Percentiles rank a stretch among this genome's conserved stretches.
Evolutionary conservation across 2,329 filamentous ascomycete genomes (phyloP).

Genomic region (Ilyonectria sp.): DNA sequence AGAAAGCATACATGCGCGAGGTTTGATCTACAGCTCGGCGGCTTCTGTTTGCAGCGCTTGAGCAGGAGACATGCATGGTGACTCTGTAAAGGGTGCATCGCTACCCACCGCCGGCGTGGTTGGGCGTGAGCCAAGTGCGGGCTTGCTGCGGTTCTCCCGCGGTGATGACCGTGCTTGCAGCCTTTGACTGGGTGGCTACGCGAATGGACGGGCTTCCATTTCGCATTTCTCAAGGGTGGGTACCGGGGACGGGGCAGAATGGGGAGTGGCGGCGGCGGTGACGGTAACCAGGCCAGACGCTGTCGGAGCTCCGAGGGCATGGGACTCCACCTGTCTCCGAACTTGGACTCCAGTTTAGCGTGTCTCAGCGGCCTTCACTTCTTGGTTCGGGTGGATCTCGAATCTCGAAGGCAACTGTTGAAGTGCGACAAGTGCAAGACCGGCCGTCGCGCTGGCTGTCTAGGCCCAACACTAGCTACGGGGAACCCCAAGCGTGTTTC

Average conservation of each 20-base stretch:
- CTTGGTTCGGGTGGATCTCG: neutral
- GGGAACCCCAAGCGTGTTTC: neutral
- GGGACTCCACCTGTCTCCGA: neutral
- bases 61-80: neutral
- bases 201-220: neutral
- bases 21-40: neutral
- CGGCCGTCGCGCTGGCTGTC: neutral
- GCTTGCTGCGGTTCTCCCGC: neutral
- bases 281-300: neutral
- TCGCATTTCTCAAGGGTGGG: neutral
- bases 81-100: neutral
- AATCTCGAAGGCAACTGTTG: neutral
- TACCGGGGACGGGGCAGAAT: slow-evolving; percentile 4
- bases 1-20: neutral
- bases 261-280: neutral
- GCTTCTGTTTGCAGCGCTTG: neutral
- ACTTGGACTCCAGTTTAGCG: neutral
- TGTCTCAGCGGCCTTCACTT: neutral
- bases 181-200: neutral
- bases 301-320: slow-evolving; percentile 1
- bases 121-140: neutral
- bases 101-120: neutral
- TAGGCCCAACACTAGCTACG: neutral
- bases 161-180: neutral
- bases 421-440: neutral